phyloP scores from a whole-genome alignment of 768 basidiomycete genomes.

The Rubroboletus pulcherrimus region DNA sequence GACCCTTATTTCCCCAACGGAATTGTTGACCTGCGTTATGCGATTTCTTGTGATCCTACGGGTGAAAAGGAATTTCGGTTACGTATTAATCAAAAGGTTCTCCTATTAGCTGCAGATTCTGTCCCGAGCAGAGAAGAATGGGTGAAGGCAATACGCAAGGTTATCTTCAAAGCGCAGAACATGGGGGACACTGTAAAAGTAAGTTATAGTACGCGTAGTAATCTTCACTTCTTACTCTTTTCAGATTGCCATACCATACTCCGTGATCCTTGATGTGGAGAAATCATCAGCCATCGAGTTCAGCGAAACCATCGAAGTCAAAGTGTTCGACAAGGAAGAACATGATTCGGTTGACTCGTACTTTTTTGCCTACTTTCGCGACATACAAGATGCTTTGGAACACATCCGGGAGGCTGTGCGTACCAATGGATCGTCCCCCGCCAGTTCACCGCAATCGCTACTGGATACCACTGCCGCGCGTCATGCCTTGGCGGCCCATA shows the following conservation, averaged over 20 bases:
- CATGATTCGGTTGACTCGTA: slow-evolving; percentile 80
- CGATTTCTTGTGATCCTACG: slow-evolving; percentile 78
- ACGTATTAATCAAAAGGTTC: slow-evolving; percentile 74
- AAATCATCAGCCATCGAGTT: slow-evolving; percentile 89
- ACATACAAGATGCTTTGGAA: slow-evolving; percentile 71
- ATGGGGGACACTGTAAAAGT: slow-evolving; percentile 96
- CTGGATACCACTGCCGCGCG: slow-evolving; percentile 60
- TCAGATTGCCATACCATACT: slow-evolving; percentile 92
- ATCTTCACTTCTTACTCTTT: slow-evolving; percentile 5
- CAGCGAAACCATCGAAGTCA: slow-evolving; percentile 93
- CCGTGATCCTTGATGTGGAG: slow-evolving; percentile 84
- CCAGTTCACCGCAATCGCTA: slow-evolving; percentile 30
- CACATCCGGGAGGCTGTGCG: slow-evolving; percentile 79
- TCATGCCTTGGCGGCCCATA: slow-evolving; percentile 19
- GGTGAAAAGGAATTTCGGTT: slow-evolving; percentile 79
- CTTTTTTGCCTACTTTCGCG: slow-evolving; percentile 93
- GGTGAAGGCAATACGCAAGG: slow-evolving; percentile 91
- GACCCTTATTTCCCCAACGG: slow-evolving; percentile 98
- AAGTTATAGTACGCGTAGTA: slow-evolving; percentile 4
- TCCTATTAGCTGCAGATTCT: slow-evolving; percentile 74
- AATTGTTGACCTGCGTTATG: slow-evolving; percentile 92
- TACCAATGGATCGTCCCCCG: slow-evolving; percentile 38
- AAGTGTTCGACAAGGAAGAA: slow-evolving; percentile 79
- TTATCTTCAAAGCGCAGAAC: slow-evolving; percentile 95
- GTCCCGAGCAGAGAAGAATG: slow-evolving; percentile 86